phyloP scores from a whole-genome alignment of 129 eudicot genomes.

The Cynara cardunculus region DNA sequence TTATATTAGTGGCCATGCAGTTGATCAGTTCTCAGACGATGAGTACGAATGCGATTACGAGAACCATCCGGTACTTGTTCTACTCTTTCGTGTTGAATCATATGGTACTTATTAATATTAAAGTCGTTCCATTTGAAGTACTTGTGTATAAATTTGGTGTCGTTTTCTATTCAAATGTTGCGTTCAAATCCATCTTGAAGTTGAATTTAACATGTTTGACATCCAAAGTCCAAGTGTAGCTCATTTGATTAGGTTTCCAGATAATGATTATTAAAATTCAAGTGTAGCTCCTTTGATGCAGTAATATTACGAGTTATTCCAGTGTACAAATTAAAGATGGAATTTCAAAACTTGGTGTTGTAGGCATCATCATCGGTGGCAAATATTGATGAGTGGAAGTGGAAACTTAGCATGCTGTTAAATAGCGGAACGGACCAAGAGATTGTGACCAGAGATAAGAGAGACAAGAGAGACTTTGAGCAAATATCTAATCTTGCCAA shows the following conservation, averaged over 20 bases:
- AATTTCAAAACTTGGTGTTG: conserved; percentile 9
- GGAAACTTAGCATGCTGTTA: conserved; percentile 89
- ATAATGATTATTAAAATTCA: not conserved
- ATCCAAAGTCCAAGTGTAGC: not conserved
- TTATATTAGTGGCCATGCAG: conserved; percentile 42
- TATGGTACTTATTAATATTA: not conserved
- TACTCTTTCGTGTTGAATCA: not conserved
- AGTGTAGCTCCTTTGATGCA: not conserved
- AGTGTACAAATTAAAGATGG: not conserved
- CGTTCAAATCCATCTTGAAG: not conserved
- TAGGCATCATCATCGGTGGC: conserved; percentile 99
- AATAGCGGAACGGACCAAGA: conserved; percentile 70
- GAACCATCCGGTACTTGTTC: conserved; percentile 52
- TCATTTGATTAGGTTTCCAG: not conserved
- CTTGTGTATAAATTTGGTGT: not conserved
- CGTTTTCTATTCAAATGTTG: not conserved
- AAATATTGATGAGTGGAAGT: conserved; percentile 97
- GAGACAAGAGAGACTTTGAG: conserved; percentile 90
- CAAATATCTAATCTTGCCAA: conserved; percentile 89
- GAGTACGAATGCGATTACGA: conserved; percentile 97
- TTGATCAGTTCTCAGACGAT: conserved; percentile 94
- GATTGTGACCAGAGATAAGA: conserved; percentile 78
- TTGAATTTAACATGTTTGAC: not conserved
- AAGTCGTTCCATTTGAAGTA: not conserved
- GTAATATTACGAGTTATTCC: not conserved